Base-by-base conservation (phyloP, 768 basidiomycete species). In the Agaricus bisporus region DNA sequence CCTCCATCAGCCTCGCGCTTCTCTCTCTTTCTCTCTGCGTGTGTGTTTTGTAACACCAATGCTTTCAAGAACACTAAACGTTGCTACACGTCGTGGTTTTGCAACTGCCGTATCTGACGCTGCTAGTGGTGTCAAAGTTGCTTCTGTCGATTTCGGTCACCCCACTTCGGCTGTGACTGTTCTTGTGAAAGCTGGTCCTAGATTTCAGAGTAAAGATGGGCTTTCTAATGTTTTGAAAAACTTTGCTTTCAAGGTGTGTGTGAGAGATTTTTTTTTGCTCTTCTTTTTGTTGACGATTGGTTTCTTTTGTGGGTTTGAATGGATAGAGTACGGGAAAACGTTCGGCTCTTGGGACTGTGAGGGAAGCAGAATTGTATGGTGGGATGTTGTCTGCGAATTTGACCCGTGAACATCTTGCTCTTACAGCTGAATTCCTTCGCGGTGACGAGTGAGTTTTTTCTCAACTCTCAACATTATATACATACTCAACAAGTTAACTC, bases 191-290 rank as follows among this genome's bases (percentile, higher is more conserved):
- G 95, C 91, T 52, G 95, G 95, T 51, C 85, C 85, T 64, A 77
- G 97, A 63, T 94, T 83, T 68, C 89, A 99, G 76, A 71, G 83
- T 58, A 86, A 86, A 66, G 82, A 92, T 41, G 95, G 95, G 62
- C 82, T 93, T 55, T 94, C 95, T 2, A 91, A 95, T 75, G 86
- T 83, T 57, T 79, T 98, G 70, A 97, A 97, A 81, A 95, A 93
- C 82, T 98, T 94, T 80, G 88, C 94, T 56, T 98, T 95, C 85
- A 98, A 97, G 88, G 95, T 98, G 60, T 45, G 83, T 65, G 28
- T n/a, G n/a, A n/a, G n/a, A n/a, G 17, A 22, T 36, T 35, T 8
- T 15, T 41, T 41, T 14, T 44, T 51, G 29, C 15, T 7, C 18
- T 43, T n/a, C 42, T 22, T 12, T 15, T 10, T 56, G 18, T 41